phyloP scores from a whole-genome alignment of 495 filamentous ascomycete species.

The Astrocystis sublimbata region DNA sequence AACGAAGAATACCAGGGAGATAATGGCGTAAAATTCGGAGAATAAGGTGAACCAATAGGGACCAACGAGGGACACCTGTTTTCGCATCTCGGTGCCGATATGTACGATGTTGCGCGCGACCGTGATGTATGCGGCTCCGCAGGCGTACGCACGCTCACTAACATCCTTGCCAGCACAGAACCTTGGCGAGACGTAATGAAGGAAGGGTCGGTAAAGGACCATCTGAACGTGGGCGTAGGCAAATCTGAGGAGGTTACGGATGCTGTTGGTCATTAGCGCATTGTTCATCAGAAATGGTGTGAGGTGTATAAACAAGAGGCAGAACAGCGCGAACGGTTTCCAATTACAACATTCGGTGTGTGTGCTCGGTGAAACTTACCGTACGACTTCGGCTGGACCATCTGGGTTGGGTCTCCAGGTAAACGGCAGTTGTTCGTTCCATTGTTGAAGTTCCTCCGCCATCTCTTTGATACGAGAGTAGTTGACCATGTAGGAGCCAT shows the following conservation, averaged over 20 bases:
- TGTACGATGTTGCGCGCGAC: conserved; percentile 94
- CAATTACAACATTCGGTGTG: neutral
- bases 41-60: conserved; percentile 98
- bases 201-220: conserved; percentile 91
- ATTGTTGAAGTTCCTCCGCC: conserved; percentile 78
- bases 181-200: conserved; percentile 86
- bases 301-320: neutral
- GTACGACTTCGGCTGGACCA: conserved; percentile 67
- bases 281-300: neutral
- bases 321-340: neutral
- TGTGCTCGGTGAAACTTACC: conserved; percentile 53
- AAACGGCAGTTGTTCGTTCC: conserved; percentile 78
- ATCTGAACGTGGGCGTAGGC: conserved; percentile 90
- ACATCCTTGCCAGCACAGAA: conserved; percentile 63
- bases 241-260: conserved; percentile 84
- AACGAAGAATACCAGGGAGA: conserved; percentile 86
- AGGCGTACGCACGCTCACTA: conserved; percentile 86
- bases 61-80: conserved; percentile 76
- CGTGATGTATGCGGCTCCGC: conserved; percentile 87
- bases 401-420: conserved; percentile 75
- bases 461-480: conserved; percentile 88
- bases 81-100: conserved; percentile 87
- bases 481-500: conserved; percentile 74
- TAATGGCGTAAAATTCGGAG: conserved; percentile 90
- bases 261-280: conserved; percentile 46